A percentile compares a stretch with the other conserved stretches of the same genome.
phyloP scores from a whole-genome alignment of 495 filamentous ascomycete genomes.

The Daldinia childiae region DNA sequence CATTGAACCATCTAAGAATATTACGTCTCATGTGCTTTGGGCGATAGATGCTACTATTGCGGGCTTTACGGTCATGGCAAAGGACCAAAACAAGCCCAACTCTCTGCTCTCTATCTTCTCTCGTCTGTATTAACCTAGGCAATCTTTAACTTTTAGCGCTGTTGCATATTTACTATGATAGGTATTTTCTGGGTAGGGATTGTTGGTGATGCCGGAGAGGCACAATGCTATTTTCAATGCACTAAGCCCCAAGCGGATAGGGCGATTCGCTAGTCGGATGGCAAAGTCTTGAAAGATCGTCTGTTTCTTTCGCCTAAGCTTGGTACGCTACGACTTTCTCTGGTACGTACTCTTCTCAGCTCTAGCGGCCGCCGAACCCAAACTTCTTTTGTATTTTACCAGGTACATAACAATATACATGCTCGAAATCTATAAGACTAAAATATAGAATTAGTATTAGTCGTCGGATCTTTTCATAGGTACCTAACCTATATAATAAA shows the following conservation, averaged over 20 bases:
- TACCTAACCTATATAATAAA: too few species aligned
- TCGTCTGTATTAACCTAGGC: neutral
- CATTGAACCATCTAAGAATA: neutral
- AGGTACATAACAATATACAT: neutral
- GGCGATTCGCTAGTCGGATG: slow-evolving; percentile 35
- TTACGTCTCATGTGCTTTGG: neutral
- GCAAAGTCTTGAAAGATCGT: slow-evolving; percentile 37
- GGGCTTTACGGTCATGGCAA: neutral
- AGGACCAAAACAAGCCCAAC: too few species aligned
- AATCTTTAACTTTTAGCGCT: slow-evolving; percentile 28
- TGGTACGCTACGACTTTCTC: slow-evolving; percentile 12
- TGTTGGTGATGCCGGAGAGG: slow-evolving; percentile 35
- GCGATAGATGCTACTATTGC: neutral
- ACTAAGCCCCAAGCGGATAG: slow-evolving; percentile 34
- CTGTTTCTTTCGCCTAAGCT: slow-evolving; percentile 41
- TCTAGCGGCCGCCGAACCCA: slow-evolving; percentile 24
- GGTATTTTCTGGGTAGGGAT: slow-evolving; percentile 7
- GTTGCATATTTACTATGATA: slow-evolving; percentile 26
- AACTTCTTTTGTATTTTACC: slow-evolving; percentile 8
- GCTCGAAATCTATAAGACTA: neutral
- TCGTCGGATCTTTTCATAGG: neutral
- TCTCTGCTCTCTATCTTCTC: neutral
- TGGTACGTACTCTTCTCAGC: slow-evolving; percentile 31
- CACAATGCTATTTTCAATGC: slow-evolving; percentile 42
- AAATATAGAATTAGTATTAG: neutral